Evolutionary conservation across 2,329 filamentous ascomycete species (phyloP).

Genomic region (Fusarium begoniae): DNA sequence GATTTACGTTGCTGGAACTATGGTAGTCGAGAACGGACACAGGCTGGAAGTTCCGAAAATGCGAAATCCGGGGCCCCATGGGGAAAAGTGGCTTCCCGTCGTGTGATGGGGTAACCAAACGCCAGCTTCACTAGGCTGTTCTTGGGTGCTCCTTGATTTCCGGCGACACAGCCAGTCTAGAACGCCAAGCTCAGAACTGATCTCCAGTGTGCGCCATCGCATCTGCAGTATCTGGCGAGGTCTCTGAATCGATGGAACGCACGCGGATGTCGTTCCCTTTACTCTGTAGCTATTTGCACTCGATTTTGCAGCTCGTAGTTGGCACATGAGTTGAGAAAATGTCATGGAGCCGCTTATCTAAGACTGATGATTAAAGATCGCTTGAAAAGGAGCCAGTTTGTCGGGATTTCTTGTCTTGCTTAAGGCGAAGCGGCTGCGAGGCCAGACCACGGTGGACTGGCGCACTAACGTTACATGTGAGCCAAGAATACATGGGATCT

Average conservation of each 20-base stretch:
- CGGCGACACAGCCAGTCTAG: neutral
- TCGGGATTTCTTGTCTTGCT: neutral
- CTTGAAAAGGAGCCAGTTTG: neutral
- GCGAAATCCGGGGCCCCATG: constrained; percentile 22
- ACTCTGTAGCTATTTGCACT: neutral
- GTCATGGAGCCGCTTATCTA: neutral
- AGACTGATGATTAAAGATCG: neutral
- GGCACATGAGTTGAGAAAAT: neutral
- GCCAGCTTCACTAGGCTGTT: neutral
- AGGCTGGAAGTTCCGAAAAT: constrained; percentile 23
- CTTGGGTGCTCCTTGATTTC: neutral
- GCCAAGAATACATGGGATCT: neutral
- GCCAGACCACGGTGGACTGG: neutral
- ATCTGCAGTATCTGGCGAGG: neutral
- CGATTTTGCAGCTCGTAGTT: neutral
- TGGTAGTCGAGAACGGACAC: neutral
- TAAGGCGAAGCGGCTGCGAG: neutral
- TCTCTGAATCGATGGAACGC: neutral
- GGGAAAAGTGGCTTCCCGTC: constrained; percentile 1
- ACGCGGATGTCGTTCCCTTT: neutral
- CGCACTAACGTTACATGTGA: neutral
- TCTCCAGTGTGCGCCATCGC: neutral
- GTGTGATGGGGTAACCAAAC: neutral
- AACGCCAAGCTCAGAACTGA: neutral
- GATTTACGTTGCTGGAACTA: neutral